Evolutionary conservation across 2,329 filamentous ascomycete species (phyloP), one percentile per base, ranked within the genome.

Genomic region (Ascochyta viciae-villosae): DNA sequence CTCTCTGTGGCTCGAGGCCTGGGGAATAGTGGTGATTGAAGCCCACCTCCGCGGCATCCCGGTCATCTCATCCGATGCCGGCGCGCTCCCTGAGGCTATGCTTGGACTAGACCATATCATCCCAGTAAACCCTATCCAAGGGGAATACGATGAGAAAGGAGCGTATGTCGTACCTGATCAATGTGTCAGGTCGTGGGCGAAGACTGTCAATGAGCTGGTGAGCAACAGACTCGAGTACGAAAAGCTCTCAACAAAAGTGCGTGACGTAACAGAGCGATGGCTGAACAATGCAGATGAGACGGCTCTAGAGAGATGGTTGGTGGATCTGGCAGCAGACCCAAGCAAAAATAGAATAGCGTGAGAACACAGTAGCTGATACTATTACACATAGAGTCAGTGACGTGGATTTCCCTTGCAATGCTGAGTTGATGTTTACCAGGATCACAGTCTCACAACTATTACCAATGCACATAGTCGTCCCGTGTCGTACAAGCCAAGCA

Each of bases 11-110:
- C 35, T 48, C n/a, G 43, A 54, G 19, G 50, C 43, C 6, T 54
- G 50, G 50, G 50, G 50, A 13, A 54, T 48, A 19, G 50, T 54
- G 23, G 15, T 42, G 6, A 37, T 54, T n/a, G 50, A 54, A 48
- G 43, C 38, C 6, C 50, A 54, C 22, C 50, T 54, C 4, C 50
- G 50, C 31, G 50, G 43, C 6, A 48, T 54, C 19, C 50, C 50
- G 5, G 50, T 54, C n/a, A 54, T 54, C 16, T 37, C 50, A 23
- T 54, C 50, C 2, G 23, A 42, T 31, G 22, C 37, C 23, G 50
- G 50, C 16, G 50, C 43, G 15, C 50, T 54, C 9, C 19, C 27
- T n/a, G 44, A 54, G n/a, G 26, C 50, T 19, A 54, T 54, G 50
- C 50, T 54, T 26, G 43, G 50, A 29, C 23, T 43, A 13, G 44